These are phyloP conservation scores for Luffa aegyptiaca DNA, from an alignment of 306 rosid genomes.

Conservation along the genomic window DNA sequence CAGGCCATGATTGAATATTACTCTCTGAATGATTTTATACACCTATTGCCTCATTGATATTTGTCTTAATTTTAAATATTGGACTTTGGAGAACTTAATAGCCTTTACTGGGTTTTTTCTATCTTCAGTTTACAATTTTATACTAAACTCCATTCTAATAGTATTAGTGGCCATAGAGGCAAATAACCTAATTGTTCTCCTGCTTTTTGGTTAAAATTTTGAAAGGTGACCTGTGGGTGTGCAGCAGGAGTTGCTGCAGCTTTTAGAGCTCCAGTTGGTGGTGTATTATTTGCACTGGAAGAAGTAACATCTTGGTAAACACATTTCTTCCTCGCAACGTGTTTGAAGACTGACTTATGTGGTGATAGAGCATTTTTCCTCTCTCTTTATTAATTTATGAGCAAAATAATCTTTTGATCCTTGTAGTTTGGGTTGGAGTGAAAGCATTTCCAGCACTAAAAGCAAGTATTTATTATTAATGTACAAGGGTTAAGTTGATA, in stretches of 20 bases:
- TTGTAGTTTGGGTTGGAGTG: not conserved
- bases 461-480: not conserved
- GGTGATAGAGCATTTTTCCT: not conserved
- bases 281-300: conserved; percentile 94
- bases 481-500: not conserved
- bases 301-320: conserved; percentile 95
- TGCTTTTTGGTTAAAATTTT: conserved; percentile 18
- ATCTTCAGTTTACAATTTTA: not conserved
- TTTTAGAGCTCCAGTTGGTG: conserved; percentile 98
- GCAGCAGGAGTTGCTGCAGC: conserved; percentile 99
- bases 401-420: not conserved
- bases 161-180: not conserved
- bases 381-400: not conserved
- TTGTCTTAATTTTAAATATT: not conserved
- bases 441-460: not conserved
- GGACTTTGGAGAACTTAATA: not conserved
- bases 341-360: not conserved
- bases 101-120: not conserved
- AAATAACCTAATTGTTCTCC: not conserved
- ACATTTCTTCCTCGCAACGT: conserved; percentile 16
- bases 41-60: not conserved
- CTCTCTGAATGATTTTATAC: not conserved
- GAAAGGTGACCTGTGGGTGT: conserved; percentile 97
- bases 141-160: not conserved
- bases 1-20: not conserved